A percentile compares a stretch with the other conserved stretches of the same genome.
Conservation (phyloP, 2,329 filamentous ascomycete species). For the Botrytis elliptica region DNA sequence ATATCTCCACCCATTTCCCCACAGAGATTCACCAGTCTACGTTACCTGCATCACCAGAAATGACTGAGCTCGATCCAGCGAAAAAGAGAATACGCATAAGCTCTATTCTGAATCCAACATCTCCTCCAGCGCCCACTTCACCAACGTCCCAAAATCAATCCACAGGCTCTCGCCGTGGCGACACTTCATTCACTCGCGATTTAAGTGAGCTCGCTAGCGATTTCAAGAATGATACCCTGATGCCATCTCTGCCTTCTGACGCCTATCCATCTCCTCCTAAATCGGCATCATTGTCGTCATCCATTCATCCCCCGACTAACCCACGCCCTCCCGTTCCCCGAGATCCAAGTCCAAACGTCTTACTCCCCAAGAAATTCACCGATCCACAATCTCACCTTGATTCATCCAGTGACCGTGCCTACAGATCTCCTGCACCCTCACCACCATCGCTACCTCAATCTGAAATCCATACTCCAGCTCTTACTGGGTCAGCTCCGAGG, state of each 20-base stretch:
- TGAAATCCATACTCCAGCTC: neutral
- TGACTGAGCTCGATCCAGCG: neutral
- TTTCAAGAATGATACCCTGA: neutral
- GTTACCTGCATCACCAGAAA: neutral
- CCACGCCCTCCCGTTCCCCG: neutral
- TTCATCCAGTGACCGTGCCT: neutral
- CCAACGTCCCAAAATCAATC: neutral
- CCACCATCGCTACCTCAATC: neutral
- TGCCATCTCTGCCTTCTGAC: neutral
- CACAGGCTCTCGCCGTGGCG: too few species aligned
- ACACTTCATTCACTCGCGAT: neutral
- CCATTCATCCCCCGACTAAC: too few species aligned
- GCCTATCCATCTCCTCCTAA: neutral
- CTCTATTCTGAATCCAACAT: neutral
- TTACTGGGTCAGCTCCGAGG: neutral
- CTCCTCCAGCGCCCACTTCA: neutral
- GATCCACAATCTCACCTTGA: neutral
- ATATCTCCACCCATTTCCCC: neutral
- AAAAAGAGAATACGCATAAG: neutral
- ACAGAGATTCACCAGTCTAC: neutral
- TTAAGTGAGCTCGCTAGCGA: neutral
- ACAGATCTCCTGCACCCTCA: neutral
- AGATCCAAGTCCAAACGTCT: neutral
- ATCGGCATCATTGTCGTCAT: neutral
- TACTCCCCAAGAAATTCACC: accelerated